Percentiles rank a stretch among this genome's conserved stretches.
phyloP scores from a whole-genome alignment of 2,329 filamentous ascomycete genomes.

The Fusarium luffae region DNA sequence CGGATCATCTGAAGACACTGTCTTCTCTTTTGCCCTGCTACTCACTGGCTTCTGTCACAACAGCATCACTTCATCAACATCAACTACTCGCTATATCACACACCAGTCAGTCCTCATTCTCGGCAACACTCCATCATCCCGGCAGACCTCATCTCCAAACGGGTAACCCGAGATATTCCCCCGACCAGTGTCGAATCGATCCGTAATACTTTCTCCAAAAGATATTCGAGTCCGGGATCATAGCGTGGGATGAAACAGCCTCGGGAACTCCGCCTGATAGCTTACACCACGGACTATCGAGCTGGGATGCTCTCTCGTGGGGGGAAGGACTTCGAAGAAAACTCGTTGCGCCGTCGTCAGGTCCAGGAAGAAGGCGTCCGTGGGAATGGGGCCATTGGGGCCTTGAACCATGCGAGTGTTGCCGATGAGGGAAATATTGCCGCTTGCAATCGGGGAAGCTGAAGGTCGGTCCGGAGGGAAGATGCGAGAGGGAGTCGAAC shows the following conservation, averaged over 20 bases:
- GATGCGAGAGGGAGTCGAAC: background rate
- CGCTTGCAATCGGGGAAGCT: background rate
- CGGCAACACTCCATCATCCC: conserved; percentile 5
- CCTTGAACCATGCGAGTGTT: conserved; percentile 13
- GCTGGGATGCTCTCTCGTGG: conserved; percentile 28
- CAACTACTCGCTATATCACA: conserved; percentile 28
- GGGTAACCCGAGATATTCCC: background rate
- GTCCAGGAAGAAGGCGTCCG: conserved; percentile 17
- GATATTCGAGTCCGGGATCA: background rate
- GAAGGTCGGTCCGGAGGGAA: background rate
- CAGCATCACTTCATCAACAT: conserved; percentile 9
- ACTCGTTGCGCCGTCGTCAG: conserved; percentile 27
- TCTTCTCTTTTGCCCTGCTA: conserved; percentile 12
- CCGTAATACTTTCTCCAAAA: background rate
- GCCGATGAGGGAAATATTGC: conserved; percentile 34
- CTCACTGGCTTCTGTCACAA: background rate
- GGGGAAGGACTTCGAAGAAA: conserved; percentile 8
- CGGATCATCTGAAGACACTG: background rate
- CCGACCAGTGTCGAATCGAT: background rate
- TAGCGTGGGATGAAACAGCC: conserved; percentile 26
- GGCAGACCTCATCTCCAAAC: conserved; percentile 4
- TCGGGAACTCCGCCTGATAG: conserved; percentile 21
- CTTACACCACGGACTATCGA: conserved; percentile 9
- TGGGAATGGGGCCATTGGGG: conserved; percentile 34
- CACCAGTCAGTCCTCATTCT: conserved; percentile 23